Evolutionary conservation across 2,329 filamentous ascomycete species (phyloP).

Genomic region (Thielaviopsis ethacetica): DNA sequence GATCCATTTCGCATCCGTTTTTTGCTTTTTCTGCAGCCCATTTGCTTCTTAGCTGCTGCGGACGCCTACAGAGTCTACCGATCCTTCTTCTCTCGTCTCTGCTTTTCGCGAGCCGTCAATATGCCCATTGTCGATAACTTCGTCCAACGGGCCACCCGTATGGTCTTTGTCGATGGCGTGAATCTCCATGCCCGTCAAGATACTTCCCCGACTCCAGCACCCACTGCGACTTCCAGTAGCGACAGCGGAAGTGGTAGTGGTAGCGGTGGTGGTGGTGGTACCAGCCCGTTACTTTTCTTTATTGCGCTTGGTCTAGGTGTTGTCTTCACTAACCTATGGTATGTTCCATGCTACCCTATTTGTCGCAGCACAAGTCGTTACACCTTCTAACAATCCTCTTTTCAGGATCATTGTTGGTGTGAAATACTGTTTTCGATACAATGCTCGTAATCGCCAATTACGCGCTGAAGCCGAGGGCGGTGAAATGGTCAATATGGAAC

Average conservation of each 20-base stretch:
- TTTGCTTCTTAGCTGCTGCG: neutral
- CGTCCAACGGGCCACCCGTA: neutral
- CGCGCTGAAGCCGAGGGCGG: slow-evolving; percentile 59
- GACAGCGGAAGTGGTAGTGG: slow-evolving; percentile 14
- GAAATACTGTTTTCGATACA: slow-evolving; percentile 98
- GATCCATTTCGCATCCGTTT: slow-evolving; percentile 11
- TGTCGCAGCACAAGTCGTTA: slow-evolving; percentile 3
- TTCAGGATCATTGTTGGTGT: slow-evolving; percentile 96
- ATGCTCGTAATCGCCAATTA: slow-evolving; percentile 73
- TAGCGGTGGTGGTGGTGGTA: slow-evolving; percentile 18
- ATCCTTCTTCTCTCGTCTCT: neutral
- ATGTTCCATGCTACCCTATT: slow-evolving; percentile 21
- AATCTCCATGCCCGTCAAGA: slow-evolving; percentile 8
- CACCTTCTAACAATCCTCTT: slow-evolving; percentile 13
- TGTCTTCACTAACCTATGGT: slow-evolving; percentile 98
- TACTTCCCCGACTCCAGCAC: slow-evolving; percentile 14
- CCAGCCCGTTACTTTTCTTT: slow-evolving; percentile 51
- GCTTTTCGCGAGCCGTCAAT: neutral
- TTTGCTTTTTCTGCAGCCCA: neutral
- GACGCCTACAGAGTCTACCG: neutral
- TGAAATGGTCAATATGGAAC: slow-evolving; percentile 72
- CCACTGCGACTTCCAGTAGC: slow-evolving; percentile 7
- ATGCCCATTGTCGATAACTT: neutral
- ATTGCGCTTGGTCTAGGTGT: slow-evolving; percentile 93
- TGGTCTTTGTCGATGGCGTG: neutral